Evolutionary conservation across 164 flowering plant genomes (phyloP), one percentile per base, ranked within the genome.

Genomic region (Magnolia officinalis): DNA sequence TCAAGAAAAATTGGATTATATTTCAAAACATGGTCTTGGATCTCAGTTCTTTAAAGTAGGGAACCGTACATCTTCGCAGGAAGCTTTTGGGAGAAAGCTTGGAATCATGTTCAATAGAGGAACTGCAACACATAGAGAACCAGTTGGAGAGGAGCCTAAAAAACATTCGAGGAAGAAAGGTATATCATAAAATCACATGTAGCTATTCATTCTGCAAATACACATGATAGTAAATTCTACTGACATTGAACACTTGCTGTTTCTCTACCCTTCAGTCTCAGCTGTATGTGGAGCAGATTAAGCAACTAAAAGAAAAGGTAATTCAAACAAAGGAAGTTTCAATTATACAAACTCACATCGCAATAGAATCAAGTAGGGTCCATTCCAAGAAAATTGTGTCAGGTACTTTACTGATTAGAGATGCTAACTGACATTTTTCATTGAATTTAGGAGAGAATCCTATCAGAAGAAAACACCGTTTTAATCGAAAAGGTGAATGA

Each of bases 41-140:
- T 14, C 24, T 13, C 24, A 29, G 13, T 65, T 20, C 24, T 23
- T 13, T 23, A 65, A 45, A 18, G 21, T 52, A 76, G 8, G 49
- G 75, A 50, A 70, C 68, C 29, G 24, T 13, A 24, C 21, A 7
- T 65, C 18, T 23, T 10, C 61, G 55, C 82, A 92, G 98, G 84
- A 91, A 85, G 82, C 88, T 93, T 11, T 73, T 89, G 81, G 98
- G 98, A 74, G 93, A 93, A 82, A 85, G 86, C 24, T 49, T 93
- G 70, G 87, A 75, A 59, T 75, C 88, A 14, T 89, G 90, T 81
- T 77, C 90, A 16, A 63, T 83, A n/a, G 91, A 89, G 66, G 98
- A 93, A 68, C 85, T 93, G 9, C 90, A 88, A 70, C 82, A 88
- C 71, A 71, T 87, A 19, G 98, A 93, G 74, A 81, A 81, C 13